A percentile compares a stretch with the other conserved stretches of the same genome.
Conservation (phyloP, 345 rosid genomes). For the Boechera retrofracta region DNA sequence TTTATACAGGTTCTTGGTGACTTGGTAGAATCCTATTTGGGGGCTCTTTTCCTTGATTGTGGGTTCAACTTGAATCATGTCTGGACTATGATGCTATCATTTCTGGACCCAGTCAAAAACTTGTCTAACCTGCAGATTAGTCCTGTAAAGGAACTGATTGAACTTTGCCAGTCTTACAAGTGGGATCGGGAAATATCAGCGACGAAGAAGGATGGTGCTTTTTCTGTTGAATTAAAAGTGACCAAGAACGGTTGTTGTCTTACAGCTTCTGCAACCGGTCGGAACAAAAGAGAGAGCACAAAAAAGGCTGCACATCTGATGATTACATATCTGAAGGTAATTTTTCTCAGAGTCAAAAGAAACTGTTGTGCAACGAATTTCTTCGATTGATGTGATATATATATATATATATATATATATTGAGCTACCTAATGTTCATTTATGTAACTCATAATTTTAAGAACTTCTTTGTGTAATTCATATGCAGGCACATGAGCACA, state of each 20-base stretch:
- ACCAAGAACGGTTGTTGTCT: conserved; percentile 45
- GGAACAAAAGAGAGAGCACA: conserved; percentile 62
- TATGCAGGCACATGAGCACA: conserved; percentile 66
- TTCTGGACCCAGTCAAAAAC: conserved; percentile 64
- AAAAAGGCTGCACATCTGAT: conserved; percentile 62
- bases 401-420: conserved; percentile 22
- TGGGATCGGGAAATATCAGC: conserved; percentile 49
- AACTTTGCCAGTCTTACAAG: conserved; percentile 70
- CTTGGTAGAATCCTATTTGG: conserved; percentile 82
- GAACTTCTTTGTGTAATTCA: conserved; percentile 29
- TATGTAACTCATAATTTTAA: conserved; percentile 24
- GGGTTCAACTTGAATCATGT: conserved; percentile 71
- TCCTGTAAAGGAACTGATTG: conserved; percentile 71
- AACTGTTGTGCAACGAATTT: background rate
- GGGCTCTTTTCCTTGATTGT: conserved; percentile 82
- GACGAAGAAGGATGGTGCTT: conserved; percentile 50
- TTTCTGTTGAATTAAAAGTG: conserved; percentile 59
- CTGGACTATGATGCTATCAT: conserved; percentile 76
- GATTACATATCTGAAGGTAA: conserved; percentile 69
- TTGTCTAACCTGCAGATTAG: conserved; percentile 67
- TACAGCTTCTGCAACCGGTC: conserved; percentile 54
- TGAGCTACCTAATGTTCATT: conserved; percentile 24
- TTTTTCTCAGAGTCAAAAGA: conserved; percentile 43
- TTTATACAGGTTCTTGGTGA: conserved; percentile 85
- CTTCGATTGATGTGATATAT: conserved; percentile 28